phyloP scores from a whole-genome alignment of 805 yeast genomes.

The Cyberlindnera bimundalis region DNA sequence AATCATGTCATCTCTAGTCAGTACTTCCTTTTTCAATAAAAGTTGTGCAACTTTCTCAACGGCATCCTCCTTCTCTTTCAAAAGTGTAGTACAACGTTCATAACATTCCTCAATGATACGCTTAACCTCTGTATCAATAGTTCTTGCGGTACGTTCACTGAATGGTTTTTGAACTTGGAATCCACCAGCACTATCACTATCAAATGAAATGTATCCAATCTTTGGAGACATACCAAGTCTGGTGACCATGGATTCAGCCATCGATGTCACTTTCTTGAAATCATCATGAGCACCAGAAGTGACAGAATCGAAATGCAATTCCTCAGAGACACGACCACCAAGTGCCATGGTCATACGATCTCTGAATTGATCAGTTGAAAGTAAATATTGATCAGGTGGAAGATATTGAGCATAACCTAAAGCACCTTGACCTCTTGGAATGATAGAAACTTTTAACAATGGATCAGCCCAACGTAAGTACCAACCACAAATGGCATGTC shows the following conservation, averaged over 20 bases:
- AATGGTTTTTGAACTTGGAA: constrained; percentile 58
- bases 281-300: constrained; percentile 94
- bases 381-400: constrained; percentile 83
- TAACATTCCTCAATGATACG: constrained; percentile 65
- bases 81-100: constrained; percentile 51
- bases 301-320: constrained; percentile 79
- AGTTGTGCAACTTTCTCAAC: constrained; percentile 74
- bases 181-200: constrained; percentile 47
- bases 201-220: constrained; percentile 65
- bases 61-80: constrained; percentile 54
- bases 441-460: constrained; percentile 84
- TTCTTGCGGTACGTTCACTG: constrained; percentile 65
- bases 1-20: constrained; percentile 79
- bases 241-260: constrained; percentile 89
- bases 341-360: constrained; percentile 93
- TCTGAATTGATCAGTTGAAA: constrained; percentile 68
- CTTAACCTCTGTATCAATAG: constrained; percentile 68
- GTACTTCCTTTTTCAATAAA: constrained; percentile 67
- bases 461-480: constrained; percentile 86
- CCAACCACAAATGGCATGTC: constrained; percentile 97
- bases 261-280: constrained; percentile 83
- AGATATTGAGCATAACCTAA: constrained; percentile 94
- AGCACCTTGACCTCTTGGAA: constrained; percentile 94
- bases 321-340: constrained; percentile 92
- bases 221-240: constrained; percentile 83